Conservation (phyloP, 768 basidiomycete genomes). For the Rhizopogon vinicolor region DNA sequence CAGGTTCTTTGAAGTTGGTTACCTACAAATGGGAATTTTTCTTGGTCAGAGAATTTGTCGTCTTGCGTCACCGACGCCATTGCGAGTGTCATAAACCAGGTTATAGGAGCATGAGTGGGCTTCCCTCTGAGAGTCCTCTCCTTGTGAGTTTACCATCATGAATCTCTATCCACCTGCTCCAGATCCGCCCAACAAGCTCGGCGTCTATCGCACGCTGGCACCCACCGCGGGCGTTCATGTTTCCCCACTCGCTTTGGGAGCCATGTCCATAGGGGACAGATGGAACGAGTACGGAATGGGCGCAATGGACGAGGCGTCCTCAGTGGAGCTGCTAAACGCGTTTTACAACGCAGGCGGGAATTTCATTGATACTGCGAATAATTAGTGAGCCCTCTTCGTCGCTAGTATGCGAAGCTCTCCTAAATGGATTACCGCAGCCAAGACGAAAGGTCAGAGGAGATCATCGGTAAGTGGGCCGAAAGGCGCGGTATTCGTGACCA, state of each 20-base stretch:
- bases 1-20: neutral
- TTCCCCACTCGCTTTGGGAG: constrained; percentile 45
- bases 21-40: neutral
- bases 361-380: constrained; percentile 45
- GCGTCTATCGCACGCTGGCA: constrained; percentile 35
- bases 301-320: constrained; percentile 36
- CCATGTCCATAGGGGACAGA: constrained; percentile 43
- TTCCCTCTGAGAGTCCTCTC: neutral
- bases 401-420: neutral
- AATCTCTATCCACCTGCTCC: constrained; percentile 10
- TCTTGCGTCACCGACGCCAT: neutral
- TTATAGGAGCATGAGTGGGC: neutral
- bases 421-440: constrained; percentile 20
- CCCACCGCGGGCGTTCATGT: constrained; percentile 41
- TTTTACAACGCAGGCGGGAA: constrained; percentile 43
- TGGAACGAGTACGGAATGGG: constrained; percentile 36
- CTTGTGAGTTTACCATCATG: neutral
- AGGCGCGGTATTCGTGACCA: constrained; percentile 37
- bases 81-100: neutral
- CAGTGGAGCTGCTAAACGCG: constrained; percentile 43
- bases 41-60: neutral
- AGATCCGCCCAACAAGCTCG: constrained; percentile 29
- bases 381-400: constrained; percentile 28
- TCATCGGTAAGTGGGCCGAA: constrained; percentile 47
- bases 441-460: constrained; percentile 36